These are phyloP conservation scores for peach (Prunus persica) DNA, from an alignment of 306 rosid genomes.

Conservation along the genomic window DNA sequence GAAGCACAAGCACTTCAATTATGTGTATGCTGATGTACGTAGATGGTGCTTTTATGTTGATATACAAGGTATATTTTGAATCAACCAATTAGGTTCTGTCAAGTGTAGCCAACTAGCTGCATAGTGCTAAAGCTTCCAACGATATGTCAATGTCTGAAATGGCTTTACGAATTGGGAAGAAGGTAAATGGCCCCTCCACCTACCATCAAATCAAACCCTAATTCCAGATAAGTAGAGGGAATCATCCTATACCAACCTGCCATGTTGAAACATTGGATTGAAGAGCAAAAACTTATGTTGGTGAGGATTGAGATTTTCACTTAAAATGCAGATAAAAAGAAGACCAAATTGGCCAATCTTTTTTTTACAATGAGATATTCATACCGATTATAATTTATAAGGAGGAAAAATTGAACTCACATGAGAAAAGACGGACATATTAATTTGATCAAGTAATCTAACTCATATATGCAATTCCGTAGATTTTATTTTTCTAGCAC, in stretches of 20 bases:
- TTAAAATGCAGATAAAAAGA: too few relatives aligned
- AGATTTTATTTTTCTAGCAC: too few relatives aligned
- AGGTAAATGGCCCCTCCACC: background rate
- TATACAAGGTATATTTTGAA: background rate
- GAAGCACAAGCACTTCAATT: background rate
- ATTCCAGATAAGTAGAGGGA: background rate
- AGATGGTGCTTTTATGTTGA: background rate
- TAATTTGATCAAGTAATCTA: too few relatives aligned
- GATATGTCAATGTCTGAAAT: background rate
- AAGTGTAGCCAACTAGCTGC: background rate
- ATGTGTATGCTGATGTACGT: background rate
- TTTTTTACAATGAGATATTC: too few relatives aligned
- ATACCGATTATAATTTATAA: too few relatives aligned
- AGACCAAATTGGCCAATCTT: too few relatives aligned
- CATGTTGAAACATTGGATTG: background rate
- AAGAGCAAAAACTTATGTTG: too few relatives aligned
- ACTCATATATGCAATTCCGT: too few relatives aligned
- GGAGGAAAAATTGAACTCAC: too few relatives aligned
- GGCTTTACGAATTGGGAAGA: background rate
- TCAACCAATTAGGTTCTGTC: background rate
- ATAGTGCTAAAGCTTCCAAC: background rate
- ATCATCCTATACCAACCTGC: background rate
- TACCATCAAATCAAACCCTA: background rate
- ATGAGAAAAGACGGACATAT: too few relatives aligned
- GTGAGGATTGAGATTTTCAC: too few relatives aligned